These are phyloP conservation scores for Lactarius hatsudake DNA, from an alignment of 768 basidiomycete genomes.

Conservation along the genomic window DNA sequence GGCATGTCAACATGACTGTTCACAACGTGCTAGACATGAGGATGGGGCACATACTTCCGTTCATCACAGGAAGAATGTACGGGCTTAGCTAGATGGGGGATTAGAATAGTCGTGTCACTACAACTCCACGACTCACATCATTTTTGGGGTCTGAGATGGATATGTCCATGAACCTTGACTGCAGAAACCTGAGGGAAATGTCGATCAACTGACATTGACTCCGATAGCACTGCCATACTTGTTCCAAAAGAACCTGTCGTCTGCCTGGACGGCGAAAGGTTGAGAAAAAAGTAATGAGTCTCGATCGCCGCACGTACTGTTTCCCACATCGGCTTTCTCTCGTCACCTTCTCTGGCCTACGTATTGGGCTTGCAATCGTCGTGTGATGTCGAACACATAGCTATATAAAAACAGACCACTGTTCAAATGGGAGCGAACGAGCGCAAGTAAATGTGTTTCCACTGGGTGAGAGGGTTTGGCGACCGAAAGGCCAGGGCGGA, in stretches of 20 bases:
- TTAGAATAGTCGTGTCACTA: constrained; percentile 19
- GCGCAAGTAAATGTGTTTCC: constrained; percentile 82
- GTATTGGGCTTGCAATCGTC: constrained; percentile 82
- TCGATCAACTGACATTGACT: constrained; percentile 16
- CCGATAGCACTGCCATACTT: constrained; percentile 43
- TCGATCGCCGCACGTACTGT: constrained; percentile 48
- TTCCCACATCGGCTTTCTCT: constrained; percentile 68
- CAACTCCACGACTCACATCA: constrained; percentile 53
- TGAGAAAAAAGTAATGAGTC: constrained; percentile 7
- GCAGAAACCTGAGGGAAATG: constrained; percentile 44
- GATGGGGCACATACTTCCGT: constrained; percentile 72
- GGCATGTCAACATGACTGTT: not conserved
- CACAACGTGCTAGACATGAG: constrained; percentile 7
- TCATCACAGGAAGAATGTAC: constrained; percentile 90
- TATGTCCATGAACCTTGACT: constrained; percentile 58
- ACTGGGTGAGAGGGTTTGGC: constrained; percentile 75
- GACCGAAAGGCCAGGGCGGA: constrained; percentile 67
- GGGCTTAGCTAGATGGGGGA: constrained; percentile 60
- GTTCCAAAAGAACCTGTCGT: constrained; percentile 99
- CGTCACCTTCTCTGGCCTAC: constrained; percentile 49
- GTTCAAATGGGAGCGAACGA: constrained; percentile 81
- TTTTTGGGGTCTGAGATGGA: constrained; percentile 50
- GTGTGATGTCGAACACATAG: constrained; percentile 88
- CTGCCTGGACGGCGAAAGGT: constrained; percentile 52
- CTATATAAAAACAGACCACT: constrained; percentile 85